Conservation (phyloP, 257 asterid species). For the Solanum megistacrolobum region DNA sequence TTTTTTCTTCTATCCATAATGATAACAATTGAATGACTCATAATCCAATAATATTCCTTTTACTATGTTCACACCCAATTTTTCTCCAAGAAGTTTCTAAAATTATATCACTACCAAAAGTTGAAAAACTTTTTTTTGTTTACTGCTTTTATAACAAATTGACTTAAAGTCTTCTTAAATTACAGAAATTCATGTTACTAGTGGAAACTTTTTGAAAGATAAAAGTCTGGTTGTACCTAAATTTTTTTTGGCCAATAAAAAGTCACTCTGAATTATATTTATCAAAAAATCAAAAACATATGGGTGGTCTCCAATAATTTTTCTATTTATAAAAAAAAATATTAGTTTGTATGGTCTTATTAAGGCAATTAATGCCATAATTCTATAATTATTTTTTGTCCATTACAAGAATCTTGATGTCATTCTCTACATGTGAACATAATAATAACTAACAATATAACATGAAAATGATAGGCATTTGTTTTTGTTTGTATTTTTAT, state of each 20-base stretch:
- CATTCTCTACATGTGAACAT: background rate
- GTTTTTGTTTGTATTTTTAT: background rate
- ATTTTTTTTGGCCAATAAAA: background rate
- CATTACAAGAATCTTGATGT: background rate
- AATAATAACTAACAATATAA: background rate
- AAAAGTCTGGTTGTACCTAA: background rate
- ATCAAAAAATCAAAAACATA: background rate
- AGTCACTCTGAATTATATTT: background rate
- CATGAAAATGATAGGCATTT: background rate
- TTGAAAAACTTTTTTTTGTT: background rate
- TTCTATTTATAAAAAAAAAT: background rate
- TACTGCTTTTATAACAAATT: background rate
- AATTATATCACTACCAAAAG: background rate
- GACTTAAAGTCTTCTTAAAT: background rate
- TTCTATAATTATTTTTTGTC: background rate
- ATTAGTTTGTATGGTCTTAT: background rate
- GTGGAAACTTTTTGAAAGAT: background rate
- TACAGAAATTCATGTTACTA: background rate
- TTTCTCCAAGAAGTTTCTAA: background rate
- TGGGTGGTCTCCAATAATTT: background rate
- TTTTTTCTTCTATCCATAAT: background rate
- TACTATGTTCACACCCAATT: background rate
- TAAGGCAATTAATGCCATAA: background rate
- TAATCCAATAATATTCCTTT: background rate
- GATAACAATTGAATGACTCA: background rate